Base-by-base conservation (phyloP, 2,329 filamentous ascomycete species). In the Exophiala sp. region DNA sequence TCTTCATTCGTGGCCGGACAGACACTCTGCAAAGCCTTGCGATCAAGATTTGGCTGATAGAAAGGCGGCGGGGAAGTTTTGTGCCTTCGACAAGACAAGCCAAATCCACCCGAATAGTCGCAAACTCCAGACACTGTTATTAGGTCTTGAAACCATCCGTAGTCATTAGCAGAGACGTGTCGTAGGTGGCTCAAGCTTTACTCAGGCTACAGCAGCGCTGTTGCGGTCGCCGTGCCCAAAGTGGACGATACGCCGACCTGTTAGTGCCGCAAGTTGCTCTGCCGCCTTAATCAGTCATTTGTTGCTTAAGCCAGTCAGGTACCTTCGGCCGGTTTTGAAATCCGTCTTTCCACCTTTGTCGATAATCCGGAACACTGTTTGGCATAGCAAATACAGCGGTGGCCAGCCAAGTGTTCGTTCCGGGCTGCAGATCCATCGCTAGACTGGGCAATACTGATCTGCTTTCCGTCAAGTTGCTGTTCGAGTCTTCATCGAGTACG, bases 401-500 rank as follows among this genome's bases (percentile, higher is more conserved):
- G 3, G 87, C 77, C 65, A 88, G 87, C 85, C 85, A 89, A 35
- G 74, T 76, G 24, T 75, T 78, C 62, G 81, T 74, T 0, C 81
- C 85, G 41, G 76, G 74, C 49, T 73, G 72, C 34, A 91, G 67
- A 21, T 81, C 83, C 58, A 80, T 77, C 65, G 84, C 81, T 64
- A 91, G 69, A 29, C 85, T 85, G 20, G 88, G 88, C 62, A 91
- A 80, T 39, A 87, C 78, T 3, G 86, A 89, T 54, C 88, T 75
- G 54, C 84, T 83, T 71, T 89, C 84, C 2, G 90, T 76, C 33
- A 91, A 71, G 69, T 91, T 91, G 44, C 85, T 87, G 71, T 91
- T 91, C 5, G 88, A 87, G 66, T 91, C 88, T 9, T 87, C 86
- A 53, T 89, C 84, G 44, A 91, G 82, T 21, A 89, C 75, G 65